phyloP scores from a whole-genome alignment of 441 rosid species.

The Jatropha podagrica region DNA sequence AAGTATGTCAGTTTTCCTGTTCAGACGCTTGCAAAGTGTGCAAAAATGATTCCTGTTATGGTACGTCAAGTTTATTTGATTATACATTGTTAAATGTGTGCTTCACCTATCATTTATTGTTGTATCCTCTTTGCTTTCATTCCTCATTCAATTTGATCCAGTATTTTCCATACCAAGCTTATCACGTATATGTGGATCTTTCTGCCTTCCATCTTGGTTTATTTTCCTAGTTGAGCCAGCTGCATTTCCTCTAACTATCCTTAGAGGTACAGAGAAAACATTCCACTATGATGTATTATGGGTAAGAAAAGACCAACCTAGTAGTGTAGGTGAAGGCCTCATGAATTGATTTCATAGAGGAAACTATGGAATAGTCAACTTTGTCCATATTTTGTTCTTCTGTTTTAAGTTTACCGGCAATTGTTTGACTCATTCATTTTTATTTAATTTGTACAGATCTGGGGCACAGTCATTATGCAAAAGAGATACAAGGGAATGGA shows the following conservation, averaged over 20 bases:
- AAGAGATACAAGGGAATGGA: constrained; percentile 79
- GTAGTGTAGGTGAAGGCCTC: neutral
- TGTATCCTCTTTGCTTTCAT: neutral
- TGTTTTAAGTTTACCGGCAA: neutral
- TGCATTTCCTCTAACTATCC: neutral
- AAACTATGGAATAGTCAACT: neutral
- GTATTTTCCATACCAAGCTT: neutral
- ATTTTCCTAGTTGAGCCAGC: neutral
- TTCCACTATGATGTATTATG: neutral
- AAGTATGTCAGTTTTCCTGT: constrained; percentile 92
- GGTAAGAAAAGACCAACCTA: neutral
- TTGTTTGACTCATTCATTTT: neutral
- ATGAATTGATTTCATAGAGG: neutral
- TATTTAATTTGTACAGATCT: constrained; percentile 46
- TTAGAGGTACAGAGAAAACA: neutral
- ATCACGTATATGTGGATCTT: neutral
- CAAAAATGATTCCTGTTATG: constrained; percentile 97
- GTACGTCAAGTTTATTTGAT: constrained; percentile 42
- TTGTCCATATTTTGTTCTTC: neutral
- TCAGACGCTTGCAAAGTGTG: constrained; percentile 90
- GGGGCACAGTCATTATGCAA: constrained; percentile 95
- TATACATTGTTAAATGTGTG: neutral
- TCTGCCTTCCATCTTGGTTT: neutral
- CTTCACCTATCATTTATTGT: neutral
- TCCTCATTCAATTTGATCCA: neutral